Evolutionary conservation across 768 basidiomycete genomes (phyloP).

Genomic region (Boletus bicolor): DNA sequence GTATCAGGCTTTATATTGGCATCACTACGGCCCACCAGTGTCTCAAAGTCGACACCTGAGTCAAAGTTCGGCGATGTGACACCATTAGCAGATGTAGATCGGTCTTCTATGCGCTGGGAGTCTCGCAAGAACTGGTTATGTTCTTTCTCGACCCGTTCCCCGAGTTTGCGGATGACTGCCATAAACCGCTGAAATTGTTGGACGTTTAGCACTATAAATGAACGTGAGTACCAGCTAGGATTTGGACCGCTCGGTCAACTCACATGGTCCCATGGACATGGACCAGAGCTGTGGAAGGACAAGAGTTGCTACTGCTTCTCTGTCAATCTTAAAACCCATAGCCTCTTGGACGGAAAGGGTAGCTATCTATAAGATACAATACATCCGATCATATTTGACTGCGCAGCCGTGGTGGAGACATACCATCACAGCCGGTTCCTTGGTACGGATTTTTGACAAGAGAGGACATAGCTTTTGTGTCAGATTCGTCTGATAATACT

Average conservation of each 20-base stretch:
- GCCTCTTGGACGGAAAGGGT: constrained; percentile 90
- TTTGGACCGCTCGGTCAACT: constrained; percentile 27
- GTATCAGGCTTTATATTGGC: constrained; percentile 46
- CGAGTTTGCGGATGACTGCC: constrained; percentile 70
- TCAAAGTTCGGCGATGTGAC: constrained; percentile 34
- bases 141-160: constrained; percentile 88
- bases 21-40: constrained; percentile 65
- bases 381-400: background rate
- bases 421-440: constrained; percentile 94
- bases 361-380: constrained; percentile 57
- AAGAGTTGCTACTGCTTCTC: constrained; percentile 86
- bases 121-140: constrained; percentile 92
- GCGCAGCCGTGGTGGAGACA: background rate
- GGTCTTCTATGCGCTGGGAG: constrained; percentile 86
- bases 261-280: constrained; percentile 95
- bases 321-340: constrained; percentile 93
- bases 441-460: constrained; percentile 91
- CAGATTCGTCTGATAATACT: constrained; percentile 61
- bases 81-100: constrained; percentile 50
- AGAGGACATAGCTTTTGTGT: constrained; percentile 96
- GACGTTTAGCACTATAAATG: constrained; percentile 61
- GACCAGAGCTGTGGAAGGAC: constrained; percentile 92
- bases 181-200: constrained; percentile 94
- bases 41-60: constrained; percentile 81
- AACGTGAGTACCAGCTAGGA: background rate